A percentile compares a stretch with the other conserved stretches of the same genome.
phyloP scores from a whole-genome alignment of 768 basidiomycete genomes.

The Flagelloscypha sp. region DNA sequence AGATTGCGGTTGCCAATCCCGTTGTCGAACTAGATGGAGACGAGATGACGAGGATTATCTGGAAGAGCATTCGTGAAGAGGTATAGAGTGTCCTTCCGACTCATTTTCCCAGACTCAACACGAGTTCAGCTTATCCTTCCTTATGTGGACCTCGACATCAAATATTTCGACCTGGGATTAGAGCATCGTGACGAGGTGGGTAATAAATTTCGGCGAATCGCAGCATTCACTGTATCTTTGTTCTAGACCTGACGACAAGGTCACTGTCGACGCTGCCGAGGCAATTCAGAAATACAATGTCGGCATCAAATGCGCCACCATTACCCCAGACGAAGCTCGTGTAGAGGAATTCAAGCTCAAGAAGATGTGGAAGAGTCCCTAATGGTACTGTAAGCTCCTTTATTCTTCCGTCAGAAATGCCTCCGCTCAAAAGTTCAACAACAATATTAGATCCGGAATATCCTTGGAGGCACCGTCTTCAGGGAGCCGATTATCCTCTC shows the following conservation, averaged over 20 bases:
- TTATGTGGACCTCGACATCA: slow-evolving; percentile 91
- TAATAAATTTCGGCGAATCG: background rate
- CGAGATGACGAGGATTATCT: slow-evolving; percentile 99
- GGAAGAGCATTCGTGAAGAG: slow-evolving; percentile 96
- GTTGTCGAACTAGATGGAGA: slow-evolving; percentile 95
- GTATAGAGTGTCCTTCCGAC: slow-evolving; percentile 32
- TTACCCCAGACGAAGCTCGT: slow-evolving; percentile 95
- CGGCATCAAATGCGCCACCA: slow-evolving; percentile 98
- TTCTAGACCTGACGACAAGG: slow-evolving; percentile 79
- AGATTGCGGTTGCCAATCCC: slow-evolving; percentile 80
- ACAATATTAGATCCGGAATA: slow-evolving; percentile 75
- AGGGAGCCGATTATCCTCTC: slow-evolving; percentile 93
- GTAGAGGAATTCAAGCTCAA: slow-evolving; percentile 97
- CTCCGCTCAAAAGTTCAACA: slow-evolving; percentile 2
- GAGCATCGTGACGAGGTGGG: slow-evolving; percentile 83
- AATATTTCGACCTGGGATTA: slow-evolving; percentile 96
- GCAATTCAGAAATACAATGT: slow-evolving; percentile 93
- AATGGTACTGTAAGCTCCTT: slow-evolving; percentile 73
- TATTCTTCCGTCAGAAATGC: slow-evolving; percentile 3
- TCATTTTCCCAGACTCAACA: slow-evolving; percentile 4
- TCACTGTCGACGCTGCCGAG: slow-evolving; percentile 89
- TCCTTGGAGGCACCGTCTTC: slow-evolving; percentile 97
- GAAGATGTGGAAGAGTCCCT: slow-evolving; percentile 97
- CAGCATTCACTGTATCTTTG: background rate
- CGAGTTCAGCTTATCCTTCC: slow-evolving; percentile 81